A percentile compares a stretch with the other conserved stretches of the same genome.
Conservation (phyloP, 805 yeast species). For the Lipomyces orientalis region DNA sequence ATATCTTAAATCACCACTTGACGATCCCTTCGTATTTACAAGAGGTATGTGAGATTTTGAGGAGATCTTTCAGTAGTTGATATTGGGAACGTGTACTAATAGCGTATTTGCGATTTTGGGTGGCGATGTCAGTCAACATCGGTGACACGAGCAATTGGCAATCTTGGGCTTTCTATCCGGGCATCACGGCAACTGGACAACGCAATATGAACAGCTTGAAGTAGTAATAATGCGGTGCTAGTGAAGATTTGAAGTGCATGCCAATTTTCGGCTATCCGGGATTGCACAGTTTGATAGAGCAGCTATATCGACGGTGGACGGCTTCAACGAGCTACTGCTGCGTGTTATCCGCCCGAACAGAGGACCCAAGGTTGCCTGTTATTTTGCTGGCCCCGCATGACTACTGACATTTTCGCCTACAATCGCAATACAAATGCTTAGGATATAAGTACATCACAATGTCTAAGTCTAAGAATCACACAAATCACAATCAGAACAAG, state of each 20-base stretch:
- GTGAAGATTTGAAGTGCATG: neutral
- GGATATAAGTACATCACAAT: constrained; percentile 50
- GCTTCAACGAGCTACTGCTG: neutral
- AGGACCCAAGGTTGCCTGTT: neutral
- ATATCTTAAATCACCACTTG: neutral
- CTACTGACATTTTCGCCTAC: neutral
- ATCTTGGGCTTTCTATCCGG: neutral
- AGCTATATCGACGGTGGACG: too few relatives aligned
- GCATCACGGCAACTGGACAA: neutral
- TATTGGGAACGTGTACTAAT: neutral
- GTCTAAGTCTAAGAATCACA: constrained; percentile 99
- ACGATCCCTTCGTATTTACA: neutral
- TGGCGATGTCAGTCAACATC: neutral
- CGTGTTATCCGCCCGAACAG: neutral
- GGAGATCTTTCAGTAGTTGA: neutral
- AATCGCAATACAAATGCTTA: neutral
- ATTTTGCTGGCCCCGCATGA: neutral
- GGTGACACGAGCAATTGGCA: neutral
- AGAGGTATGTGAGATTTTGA: neutral
- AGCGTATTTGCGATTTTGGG: neutral
- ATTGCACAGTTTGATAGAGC: neutral
- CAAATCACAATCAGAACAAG: constrained; percentile 99
- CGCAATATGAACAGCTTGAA: neutral
- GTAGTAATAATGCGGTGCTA: neutral
- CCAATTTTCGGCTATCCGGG: neutral